Conservation (phyloP, 192 early-diverging fungal species). For the Diversispora epigaea region DNA sequence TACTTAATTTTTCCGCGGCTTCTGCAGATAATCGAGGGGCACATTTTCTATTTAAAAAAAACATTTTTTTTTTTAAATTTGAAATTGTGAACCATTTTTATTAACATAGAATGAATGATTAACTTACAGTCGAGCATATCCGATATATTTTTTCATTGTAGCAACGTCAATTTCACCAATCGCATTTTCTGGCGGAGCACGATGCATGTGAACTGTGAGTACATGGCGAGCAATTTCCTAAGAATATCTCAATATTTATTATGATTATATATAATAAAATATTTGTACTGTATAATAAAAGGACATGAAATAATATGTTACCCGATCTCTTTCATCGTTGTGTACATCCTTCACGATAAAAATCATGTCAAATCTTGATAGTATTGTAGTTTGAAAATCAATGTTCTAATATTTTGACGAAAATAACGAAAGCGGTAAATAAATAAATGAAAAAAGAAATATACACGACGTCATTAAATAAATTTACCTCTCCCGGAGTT, state of each 20-base stretch:
- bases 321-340: conserved; percentile 85
- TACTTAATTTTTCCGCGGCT: conserved; percentile 90
- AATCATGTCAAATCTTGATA: conserved; percentile 99
- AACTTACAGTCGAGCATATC: conserved; percentile 83
- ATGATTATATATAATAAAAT: neutral
- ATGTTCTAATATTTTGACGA: conserved; percentile 69
- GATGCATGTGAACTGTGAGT: conserved; percentile 88
- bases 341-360: conserved; percentile 99
- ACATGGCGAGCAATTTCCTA: conserved; percentile 95
- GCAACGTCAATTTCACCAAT: conserved; percentile 87
- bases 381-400: conserved; percentile 99
- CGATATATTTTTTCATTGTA: conserved; percentile 95
- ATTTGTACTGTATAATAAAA: neutral
- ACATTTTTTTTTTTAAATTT: neutral
- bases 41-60: conserved; percentile 66
- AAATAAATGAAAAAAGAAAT: neutral
- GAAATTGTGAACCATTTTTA: neutral
- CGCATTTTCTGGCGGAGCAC: conserved; percentile 59
- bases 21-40: conserved; percentile 86
- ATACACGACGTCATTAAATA: neutral
- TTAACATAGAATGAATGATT: neutral
- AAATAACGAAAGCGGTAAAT: neutral
- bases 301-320: conserved; percentile 29
- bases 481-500: conserved; percentile 82
- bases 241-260: conserved; percentile 1